phyloP scores from a whole-genome alignment of 2,329 filamentous ascomycete genomes.

The Lachnellula cervina region DNA sequence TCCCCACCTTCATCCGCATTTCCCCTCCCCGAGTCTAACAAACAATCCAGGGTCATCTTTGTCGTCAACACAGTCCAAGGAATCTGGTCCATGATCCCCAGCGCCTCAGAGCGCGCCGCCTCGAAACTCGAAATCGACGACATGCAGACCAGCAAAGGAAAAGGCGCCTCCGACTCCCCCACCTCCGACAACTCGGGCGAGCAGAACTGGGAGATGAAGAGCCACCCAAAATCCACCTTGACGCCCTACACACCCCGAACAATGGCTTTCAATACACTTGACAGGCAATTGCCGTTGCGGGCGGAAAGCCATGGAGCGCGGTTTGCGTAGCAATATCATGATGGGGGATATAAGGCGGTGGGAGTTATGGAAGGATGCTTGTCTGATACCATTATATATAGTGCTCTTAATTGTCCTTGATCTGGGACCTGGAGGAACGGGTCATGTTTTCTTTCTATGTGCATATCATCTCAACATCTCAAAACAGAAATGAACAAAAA shows the following conservation, averaged over 20 bases:
- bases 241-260: conserved; percentile 61
- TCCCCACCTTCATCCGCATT: neutral
- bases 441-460: conserved; percentile 1
- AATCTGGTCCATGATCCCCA: conserved; percentile 48
- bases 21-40: neutral
- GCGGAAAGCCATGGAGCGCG: conserved; percentile 1
- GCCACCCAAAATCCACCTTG: conserved; percentile 37
- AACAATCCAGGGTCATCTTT: conserved; percentile 50
- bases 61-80: conserved; percentile 53
- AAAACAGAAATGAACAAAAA: neutral
- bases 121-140: conserved; percentile 52
- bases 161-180: conserved; percentile 23
- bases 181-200: conserved; percentile 38
- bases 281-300: conserved; percentile 49
- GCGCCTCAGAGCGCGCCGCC: conserved; percentile 35
- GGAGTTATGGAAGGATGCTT: neutral
- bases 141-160: conserved; percentile 29
- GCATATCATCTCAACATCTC: neutral
- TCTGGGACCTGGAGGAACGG: conserved; percentile 1
- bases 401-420: conserved; percentile 3
- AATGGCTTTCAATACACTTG: conserved; percentile 60
- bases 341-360: neutral
- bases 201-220: conserved; percentile 54
- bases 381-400: neutral
- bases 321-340: conserved; percentile 1